These are phyloP conservation scores for Fraxinus greggii DNA, from an alignment of 305 asterid genomes.

Conservation along the genomic window DNA sequence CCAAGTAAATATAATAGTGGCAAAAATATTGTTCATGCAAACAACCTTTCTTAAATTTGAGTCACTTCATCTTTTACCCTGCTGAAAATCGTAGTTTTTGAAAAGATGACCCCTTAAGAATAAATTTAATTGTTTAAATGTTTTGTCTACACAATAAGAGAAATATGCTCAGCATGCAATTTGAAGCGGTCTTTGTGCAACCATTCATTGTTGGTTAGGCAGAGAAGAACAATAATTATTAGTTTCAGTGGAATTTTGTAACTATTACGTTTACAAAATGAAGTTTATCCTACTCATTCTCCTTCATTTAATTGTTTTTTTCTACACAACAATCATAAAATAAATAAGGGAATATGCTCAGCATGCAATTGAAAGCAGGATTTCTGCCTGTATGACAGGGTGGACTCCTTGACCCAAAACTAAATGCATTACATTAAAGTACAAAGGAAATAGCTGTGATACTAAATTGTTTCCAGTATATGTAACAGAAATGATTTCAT, in stretches of 20 bases:
- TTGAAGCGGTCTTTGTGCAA: not conserved
- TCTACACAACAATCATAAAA: constrained; percentile 2
- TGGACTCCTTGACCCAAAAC: not conserved
- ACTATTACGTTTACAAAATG: not conserved
- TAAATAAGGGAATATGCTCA: not conserved
- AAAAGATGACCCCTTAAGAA: not conserved
- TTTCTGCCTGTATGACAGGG: not conserved
- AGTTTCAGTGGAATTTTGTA: not conserved
- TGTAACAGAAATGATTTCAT: not conserved
- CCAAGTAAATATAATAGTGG: not conserved
- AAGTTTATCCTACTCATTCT: not conserved
- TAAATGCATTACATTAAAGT: not conserved
- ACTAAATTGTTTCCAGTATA: not conserved
- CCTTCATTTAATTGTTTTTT: not conserved
- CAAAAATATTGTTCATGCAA: constrained; percentile 4
- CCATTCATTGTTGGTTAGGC: constrained; percentile 17
- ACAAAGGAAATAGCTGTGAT: not conserved
- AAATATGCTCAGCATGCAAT: not conserved
- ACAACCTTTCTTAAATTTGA: not conserved
- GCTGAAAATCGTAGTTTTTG: constrained; percentile 11
- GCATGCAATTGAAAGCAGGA: not conserved
- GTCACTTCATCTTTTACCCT: not conserved
- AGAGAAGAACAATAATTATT: not conserved
- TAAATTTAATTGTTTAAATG: not conserved
- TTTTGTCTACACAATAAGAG: constrained; percentile 1